These are phyloP conservation scores for Leccinum aurantiacum DNA, from an alignment of 768 basidiomycete species.

Conservation along the genomic window DNA sequence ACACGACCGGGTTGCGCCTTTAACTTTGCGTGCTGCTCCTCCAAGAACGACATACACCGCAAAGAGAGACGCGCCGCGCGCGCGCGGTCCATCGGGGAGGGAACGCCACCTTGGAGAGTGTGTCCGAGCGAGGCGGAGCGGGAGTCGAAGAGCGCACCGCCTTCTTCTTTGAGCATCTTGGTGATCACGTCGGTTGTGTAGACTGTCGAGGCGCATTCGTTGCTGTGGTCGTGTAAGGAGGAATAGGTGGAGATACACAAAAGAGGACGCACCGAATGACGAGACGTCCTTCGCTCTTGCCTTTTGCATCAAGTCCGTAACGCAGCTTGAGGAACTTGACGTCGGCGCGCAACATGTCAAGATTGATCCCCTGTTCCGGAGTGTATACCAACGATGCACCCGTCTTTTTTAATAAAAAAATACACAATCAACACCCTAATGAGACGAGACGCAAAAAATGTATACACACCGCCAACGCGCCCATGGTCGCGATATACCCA, in stretches of 20 bases:
- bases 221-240: conserved; percentile 44
- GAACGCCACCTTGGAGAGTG: conserved; percentile 93
- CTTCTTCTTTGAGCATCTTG: conserved; percentile 94
- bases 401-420: conserved; percentile 46
- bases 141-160: conserved; percentile 88
- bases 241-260: neutral
- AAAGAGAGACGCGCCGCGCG: conserved; percentile 88
- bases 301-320: conserved; percentile 82
- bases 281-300: conserved; percentile 89
- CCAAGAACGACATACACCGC: conserved; percentile 93
- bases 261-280: conserved; percentile 71
- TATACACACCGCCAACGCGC: conserved; percentile 65
- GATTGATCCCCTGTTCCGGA: conserved; percentile 84
- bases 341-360: conserved; percentile 79
- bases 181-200: conserved; percentile 92
- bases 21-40: conserved; percentile 69
- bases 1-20: conserved; percentile 48
- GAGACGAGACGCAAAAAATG: neutral
- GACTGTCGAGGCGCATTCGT: conserved; percentile 81
- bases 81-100: conserved; percentile 91
- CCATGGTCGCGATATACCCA: conserved; percentile 94
- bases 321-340: conserved; percentile 86
- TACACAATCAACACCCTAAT: neutral
- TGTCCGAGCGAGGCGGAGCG: conserved; percentile 96
- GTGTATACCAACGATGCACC: conserved; percentile 94